Conservation (phyloP, 495 filamentous ascomycete species). For the Aspergillus sclerotioniger region DNA sequence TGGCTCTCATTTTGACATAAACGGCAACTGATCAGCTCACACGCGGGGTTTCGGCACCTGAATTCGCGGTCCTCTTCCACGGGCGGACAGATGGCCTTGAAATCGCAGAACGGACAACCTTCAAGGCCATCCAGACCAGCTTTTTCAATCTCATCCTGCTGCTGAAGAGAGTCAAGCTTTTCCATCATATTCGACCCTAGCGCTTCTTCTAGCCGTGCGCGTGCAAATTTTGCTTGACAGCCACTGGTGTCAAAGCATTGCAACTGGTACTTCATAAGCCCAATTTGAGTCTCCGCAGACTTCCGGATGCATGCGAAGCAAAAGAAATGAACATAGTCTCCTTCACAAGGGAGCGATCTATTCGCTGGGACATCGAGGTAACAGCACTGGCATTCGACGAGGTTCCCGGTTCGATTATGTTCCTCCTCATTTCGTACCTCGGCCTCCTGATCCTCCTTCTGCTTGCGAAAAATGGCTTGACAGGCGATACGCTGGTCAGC, state of each 20-base stretch:
- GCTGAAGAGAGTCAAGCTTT: constrained; percentile 65
- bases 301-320: constrained; percentile 64
- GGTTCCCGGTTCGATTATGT: constrained; percentile 32
- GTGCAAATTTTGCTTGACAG: constrained; percentile 50
- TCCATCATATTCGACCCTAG: constrained; percentile 56
- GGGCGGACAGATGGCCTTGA: constrained; percentile 67
- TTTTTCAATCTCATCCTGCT: constrained; percentile 62
- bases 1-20: constrained; percentile 70
- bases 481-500: neutral
- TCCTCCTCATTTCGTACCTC: constrained; percentile 44
- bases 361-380: constrained; percentile 63
- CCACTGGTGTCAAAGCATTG: constrained; percentile 51
- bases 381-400: constrained; percentile 70
- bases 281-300: constrained; percentile 66
- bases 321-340: constrained; percentile 59
- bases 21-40: constrained; percentile 67
- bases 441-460: constrained; percentile 45
- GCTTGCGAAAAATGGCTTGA: constrained; percentile 16
- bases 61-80: constrained; percentile 74
- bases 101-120: constrained; percentile 80
- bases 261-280: constrained; percentile 59
- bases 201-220: constrained; percentile 51
- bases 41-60: constrained; percentile 63
- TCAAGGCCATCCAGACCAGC: constrained; percentile 65
- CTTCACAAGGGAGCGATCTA: constrained; percentile 65